Percentiles rank a stretch among this genome's conserved stretches.
phyloP scores from a whole-genome alignment of 2,329 filamentous ascomycete genomes.

The Aspergillus ustus region DNA sequence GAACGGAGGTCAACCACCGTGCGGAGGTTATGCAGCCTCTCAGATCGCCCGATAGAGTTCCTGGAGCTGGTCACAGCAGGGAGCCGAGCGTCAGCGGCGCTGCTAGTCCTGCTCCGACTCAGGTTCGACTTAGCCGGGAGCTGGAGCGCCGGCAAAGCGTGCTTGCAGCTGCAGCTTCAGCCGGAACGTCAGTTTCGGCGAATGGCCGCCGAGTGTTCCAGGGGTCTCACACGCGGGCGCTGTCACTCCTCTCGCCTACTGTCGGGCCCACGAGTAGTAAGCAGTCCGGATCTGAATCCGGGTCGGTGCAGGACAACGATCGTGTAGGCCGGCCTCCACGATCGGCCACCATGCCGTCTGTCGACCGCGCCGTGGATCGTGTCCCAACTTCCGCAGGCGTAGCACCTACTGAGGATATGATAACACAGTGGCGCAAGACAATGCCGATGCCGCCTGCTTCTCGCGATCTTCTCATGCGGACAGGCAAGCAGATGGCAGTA shows the following conservation, averaged over 20 bases:
- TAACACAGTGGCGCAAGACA: constrained; percentile 47
- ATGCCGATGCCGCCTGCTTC: constrained; percentile 50
- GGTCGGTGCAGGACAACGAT: constrained; percentile 24
- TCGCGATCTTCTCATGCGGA: constrained; percentile 58
- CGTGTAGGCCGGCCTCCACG: constrained; percentile 43
- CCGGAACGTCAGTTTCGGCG: constrained; percentile 38
- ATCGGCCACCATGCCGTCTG: constrained; percentile 47
- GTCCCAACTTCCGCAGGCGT: constrained; percentile 26
- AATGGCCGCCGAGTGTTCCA: constrained; percentile 68
- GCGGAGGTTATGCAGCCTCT: constrained; percentile 64
- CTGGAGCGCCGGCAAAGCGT: constrained; percentile 75
- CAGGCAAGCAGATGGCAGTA: constrained; percentile 77
- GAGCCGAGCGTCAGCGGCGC: constrained; percentile 35
- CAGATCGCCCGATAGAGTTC: constrained; percentile 41
- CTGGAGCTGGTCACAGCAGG: constrained; percentile 23
- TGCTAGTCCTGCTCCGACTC: constrained; percentile 32
- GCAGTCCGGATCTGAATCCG: constrained; percentile 21
- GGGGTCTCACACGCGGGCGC: constrained; percentile 65
- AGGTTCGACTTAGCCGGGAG: constrained; percentile 58
- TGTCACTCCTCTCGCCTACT: constrained; percentile 79
- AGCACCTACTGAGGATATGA: constrained; percentile 40
- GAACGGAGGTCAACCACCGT: constrained; percentile 65
- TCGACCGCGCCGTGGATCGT: constrained; percentile 42
- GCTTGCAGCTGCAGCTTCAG: constrained; percentile 50
- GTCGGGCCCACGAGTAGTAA: constrained; percentile 28